Conservation (phyloP, 2,329 filamentous ascomycete species). For the Polychaeton citri region DNA sequence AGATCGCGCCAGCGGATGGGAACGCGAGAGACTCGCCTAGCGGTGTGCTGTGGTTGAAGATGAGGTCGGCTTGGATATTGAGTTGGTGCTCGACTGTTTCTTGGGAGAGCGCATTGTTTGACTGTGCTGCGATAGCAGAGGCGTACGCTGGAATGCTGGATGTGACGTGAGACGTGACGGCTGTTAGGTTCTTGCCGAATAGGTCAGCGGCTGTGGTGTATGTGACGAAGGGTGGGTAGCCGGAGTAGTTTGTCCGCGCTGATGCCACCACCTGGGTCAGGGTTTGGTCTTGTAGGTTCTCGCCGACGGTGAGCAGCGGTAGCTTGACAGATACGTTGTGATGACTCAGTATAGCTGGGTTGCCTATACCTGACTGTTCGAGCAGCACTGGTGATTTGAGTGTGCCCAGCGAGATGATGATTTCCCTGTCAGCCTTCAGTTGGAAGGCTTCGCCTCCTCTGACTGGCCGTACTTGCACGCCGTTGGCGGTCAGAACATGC, state of each 20-base stretch:
- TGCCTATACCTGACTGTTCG: slow-evolving; percentile 46
- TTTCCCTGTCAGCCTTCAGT: slow-evolving; percentile 6
- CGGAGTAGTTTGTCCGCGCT: slow-evolving; percentile 4
- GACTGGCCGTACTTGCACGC: slow-evolving; percentile 7
- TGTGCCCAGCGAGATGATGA: slow-evolving; percentile 44
- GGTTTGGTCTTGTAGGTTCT: slow-evolving; percentile 18
- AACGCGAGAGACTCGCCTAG: slow-evolving; percentile 9
- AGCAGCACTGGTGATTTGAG: slow-evolving; percentile 44
- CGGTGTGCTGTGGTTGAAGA: slow-evolving; percentile 7
- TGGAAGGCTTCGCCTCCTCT: slow-evolving; percentile 6
- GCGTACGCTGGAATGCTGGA: neutral
- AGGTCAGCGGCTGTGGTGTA: slow-evolving; percentile 6
- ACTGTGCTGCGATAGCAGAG: neutral
- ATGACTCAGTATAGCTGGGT: slow-evolving; percentile 2
- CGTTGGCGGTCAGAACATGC: slow-evolving; percentile 5
- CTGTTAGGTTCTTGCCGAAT: slow-evolving; percentile 2
- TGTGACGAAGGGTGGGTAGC: slow-evolving; percentile 7
- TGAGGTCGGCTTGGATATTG: neutral
- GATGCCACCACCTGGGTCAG: slow-evolving; percentile 5
- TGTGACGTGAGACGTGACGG: slow-evolving; percentile 1
- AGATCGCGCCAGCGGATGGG: slow-evolving; percentile 5
- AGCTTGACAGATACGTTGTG: slow-evolving; percentile 8
- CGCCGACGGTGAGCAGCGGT: slow-evolving; percentile 11
- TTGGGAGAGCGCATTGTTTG: neutral
- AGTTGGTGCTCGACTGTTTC: neutral